Conservation (phyloP, 257 asterid genomes). For the Oldenlandia corymbosa region DNA sequence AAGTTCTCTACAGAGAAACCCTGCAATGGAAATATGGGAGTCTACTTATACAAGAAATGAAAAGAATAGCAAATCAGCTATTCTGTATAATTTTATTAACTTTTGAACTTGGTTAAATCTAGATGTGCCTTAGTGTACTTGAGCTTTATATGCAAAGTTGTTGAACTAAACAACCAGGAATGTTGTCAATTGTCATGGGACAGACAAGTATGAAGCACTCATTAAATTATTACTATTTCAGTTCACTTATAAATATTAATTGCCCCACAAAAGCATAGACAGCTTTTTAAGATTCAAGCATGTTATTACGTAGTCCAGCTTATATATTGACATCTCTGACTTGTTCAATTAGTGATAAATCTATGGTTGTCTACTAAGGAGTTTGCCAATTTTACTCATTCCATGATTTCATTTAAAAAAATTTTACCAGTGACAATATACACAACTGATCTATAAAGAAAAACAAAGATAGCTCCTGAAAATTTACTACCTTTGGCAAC, state of each 20-base stretch:
- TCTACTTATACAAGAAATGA: slow-evolving; percentile 20
- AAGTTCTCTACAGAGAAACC: slow-evolving; percentile 71
- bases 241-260: no score
- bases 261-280: neutral
- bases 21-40: slow-evolving; percentile 53
- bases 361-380: neutral
- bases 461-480: neutral
- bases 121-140: neutral
- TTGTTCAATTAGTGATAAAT: no score
- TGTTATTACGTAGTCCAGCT: neutral
- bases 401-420: neutral
- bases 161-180: no score
- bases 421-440: neutral
- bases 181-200: no score
- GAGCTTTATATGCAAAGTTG: no score
- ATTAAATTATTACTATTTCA: no score
- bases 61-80: slow-evolving; percentile 5
- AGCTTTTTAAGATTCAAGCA: neutral
- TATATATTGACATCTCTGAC: neutral
- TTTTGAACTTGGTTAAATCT: neutral
- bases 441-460: neutral
- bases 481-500: slow-evolving; percentile 62
- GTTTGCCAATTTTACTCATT: slow-evolving; percentile 1
- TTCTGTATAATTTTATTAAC: slow-evolving; percentile 1
- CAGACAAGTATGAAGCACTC: neutral